Percentiles rank a stretch among this genome's conserved stretches.
phyloP scores from a whole-genome alignment of 257 asterid species.

The Solanum verrucosum region DNA sequence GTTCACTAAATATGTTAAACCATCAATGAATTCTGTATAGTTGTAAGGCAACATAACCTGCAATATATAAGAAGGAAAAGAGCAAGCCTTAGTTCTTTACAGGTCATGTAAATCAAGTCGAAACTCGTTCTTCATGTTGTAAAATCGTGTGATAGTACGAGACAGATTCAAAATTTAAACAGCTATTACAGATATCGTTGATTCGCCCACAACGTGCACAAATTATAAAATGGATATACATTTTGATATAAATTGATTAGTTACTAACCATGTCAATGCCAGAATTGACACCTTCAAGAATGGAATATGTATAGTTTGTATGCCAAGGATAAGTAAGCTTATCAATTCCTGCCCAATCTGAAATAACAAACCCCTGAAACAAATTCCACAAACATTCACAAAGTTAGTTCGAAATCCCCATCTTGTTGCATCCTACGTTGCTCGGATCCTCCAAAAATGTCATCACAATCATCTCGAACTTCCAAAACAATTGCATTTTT shows the following conservation, averaged over 20 bases:
- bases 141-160: neutral
- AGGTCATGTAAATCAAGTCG: neutral
- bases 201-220: neutral
- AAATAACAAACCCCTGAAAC: slow-evolving; percentile 12
- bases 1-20: slow-evolving; percentile 6
- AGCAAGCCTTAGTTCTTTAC: neutral
- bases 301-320: slow-evolving; percentile 10
- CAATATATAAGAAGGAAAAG: neutral
- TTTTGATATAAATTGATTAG: neutral
- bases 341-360: slow-evolving; percentile 12
- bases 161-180: neutral
- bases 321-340: slow-evolving; percentile 4
- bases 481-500: neutral
- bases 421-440: neutral
- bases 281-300: slow-evolving; percentile 3
- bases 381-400: neutral
- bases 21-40: slow-evolving; percentile 10
- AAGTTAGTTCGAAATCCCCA: neutral
- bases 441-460: neutral
- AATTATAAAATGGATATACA: neutral
- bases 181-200: neutral
- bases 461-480: neutral
- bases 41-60: slow-evolving; percentile 9
- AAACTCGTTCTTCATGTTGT: neutral
- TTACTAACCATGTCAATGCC: slow-evolving; percentile 14